Evolutionary conservation across 1,284 basidiomycete species (phyloP), one percentile per base, ranked within the genome.

Genomic region (Ustilago trichophora): DNA sequence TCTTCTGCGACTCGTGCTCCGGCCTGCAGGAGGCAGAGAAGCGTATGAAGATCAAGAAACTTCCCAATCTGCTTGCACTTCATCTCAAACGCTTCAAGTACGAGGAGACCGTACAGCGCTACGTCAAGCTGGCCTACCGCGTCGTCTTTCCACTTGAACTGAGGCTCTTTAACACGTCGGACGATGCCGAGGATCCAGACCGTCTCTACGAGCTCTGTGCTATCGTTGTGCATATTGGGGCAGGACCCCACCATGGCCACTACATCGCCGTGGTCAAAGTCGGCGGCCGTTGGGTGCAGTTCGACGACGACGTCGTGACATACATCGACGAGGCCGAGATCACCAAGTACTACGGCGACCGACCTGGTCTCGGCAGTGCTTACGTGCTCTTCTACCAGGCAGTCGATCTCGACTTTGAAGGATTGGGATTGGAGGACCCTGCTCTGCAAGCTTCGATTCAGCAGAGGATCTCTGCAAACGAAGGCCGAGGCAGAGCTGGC

Each of bases 381-480:
- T 98, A 98, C 82, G 94, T 98, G 22, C 85, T 98, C 31, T 98
- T 96, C 83, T 98, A 98, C 82, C 93, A 98, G 82, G 94, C 93
- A 12, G 88, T 87, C 15, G 92, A 97, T 37, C 56, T 78, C n/a
- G 74, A 81, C 51, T 69, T 69, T 31, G 60, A 59, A 25, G 48
- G 52, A 9, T 52, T 69, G 5, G 66, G 66, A 10, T 44, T 69
- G 16, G 38, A 60, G 9, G 49, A 60, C 29, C 60, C 66, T 22
- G 51, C 52, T 6, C 27, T 47, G 11, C 53, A 64, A 43, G 60
- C 54, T 31, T 11, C 40, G 18, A 19, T 38, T 16, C 60, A 64
- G 21, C 49, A 64, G 21, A 48, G 33, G 9, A 34, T 41, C 4
- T 47, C 49, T 11, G 40, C 49, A 8, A 36, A 41, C 5, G 51